Evolutionary conservation across 768 basidiomycete species (phyloP).

Genomic region (Psilocybe sp.): DNA sequence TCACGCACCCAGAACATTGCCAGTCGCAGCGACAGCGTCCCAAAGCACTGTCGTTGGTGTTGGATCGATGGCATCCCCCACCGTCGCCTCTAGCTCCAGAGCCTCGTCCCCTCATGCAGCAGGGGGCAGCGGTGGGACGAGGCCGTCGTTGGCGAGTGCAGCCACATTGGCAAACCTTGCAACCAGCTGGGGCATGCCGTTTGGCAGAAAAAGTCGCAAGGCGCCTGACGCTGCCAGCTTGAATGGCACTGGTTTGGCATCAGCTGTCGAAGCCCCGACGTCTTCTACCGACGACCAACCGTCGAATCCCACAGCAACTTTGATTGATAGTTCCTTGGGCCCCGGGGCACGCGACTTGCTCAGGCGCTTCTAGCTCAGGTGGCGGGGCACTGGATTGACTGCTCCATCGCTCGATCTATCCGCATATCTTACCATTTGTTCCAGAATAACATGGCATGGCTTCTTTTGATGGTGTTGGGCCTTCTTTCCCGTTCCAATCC

Average conservation of each 20-base stretch:
- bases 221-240: constrained; percentile 23
- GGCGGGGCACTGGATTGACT: background rate
- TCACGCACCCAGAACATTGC: constrained; percentile 50
- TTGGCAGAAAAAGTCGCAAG: constrained; percentile 49
- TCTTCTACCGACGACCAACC: constrained; percentile 11
- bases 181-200: constrained; percentile 63
- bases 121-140: background rate
- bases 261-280: constrained; percentile 27
- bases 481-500: too few relatives aligned
- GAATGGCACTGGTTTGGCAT: constrained; percentile 12
- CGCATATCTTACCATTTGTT: too few relatives aligned
- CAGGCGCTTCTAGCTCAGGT: constrained; percentile 26
- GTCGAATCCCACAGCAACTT: background rate
- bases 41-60: constrained; percentile 19
- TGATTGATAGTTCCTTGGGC: constrained; percentile 11
- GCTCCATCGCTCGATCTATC: too few relatives aligned
- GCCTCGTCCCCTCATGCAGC: background rate
- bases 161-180: constrained; percentile 53
- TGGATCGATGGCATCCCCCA: too few relatives aligned
- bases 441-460: too few relatives aligned
- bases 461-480: too few relatives aligned
- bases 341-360: constrained; percentile 39
- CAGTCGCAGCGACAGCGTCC: constrained; percentile 31
- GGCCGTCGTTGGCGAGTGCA: constrained; percentile 13
- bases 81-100: too few relatives aligned